Evolutionary conservation across 2,329 filamentous ascomycete genomes (phyloP), one percentile per base, ranked within the genome.

Genomic region (Biscogniauxia marginata): DNA sequence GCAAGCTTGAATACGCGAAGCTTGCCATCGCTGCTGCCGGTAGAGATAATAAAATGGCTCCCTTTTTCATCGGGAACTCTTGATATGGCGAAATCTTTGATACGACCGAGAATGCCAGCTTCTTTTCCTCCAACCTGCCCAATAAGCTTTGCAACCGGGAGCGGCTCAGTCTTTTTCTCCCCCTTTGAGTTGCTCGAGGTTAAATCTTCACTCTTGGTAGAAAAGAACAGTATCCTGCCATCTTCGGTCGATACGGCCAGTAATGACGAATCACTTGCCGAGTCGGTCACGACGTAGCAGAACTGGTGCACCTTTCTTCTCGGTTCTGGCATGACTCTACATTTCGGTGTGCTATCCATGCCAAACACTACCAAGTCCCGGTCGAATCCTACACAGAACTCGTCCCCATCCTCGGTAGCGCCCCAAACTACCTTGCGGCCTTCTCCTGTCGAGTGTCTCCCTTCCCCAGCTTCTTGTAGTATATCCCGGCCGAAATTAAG

Each of bases 361-460:
- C 91, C 91, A 70, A 95, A 98, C 0, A 96, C 84, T 24, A 95
- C 81, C 6, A 88, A 83, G 48, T 95, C 92, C 63, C 90, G 82
- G 71, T 98, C 93, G 69, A 98, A 98, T 0, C 83, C 88, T 3
- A 99, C 90, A 0, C 89, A 89, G 67, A 95, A 99, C 68, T 96
- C 91, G 57, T 95, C 82, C 7, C 80, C 87, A 8, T 87, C 88
- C 45, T 81, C 87, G 7, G 82, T 82, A 20, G 76, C 77, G 57
- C 90, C 87, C 93, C 95, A 99, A 1, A 86, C 81, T 18, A 98
- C 91, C 63, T 82, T 84, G 53, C 90, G 80, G 3, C 92, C 93
- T 70, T 98, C 95, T 11, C 93, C 93, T 46, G 85, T 87, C 46
- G 86, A 85, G 71, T 88, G 87, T 71, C 85, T 86, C 46, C 86